Conservation (phyloP, 768 basidiomycete species). For the Russula compacta region DNA sequence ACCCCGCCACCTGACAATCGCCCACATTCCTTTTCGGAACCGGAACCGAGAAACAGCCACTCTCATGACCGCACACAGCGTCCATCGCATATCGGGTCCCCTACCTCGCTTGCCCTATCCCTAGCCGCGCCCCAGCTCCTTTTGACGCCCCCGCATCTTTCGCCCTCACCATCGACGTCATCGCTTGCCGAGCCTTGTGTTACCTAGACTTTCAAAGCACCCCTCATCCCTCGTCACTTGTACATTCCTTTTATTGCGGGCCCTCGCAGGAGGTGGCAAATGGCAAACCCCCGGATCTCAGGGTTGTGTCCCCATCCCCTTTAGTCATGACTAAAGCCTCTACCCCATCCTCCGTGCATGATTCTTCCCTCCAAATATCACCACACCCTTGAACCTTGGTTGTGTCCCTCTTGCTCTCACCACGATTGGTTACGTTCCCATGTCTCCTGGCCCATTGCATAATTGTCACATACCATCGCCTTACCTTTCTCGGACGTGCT, state of each 20-base stretch:
- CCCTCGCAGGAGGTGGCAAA: not conserved
- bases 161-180: slow-evolving; percentile 41
- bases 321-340: not conserved
- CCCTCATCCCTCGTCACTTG: slow-evolving; percentile 26
- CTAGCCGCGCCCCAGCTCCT: slow-evolving; percentile 28
- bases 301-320: not conserved
- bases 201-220: slow-evolving; percentile 21
- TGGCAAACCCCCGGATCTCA: not conserved
- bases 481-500: not conserved
- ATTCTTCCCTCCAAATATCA: not conserved
- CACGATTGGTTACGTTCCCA: not conserved
- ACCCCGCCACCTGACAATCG: too few species aligned
- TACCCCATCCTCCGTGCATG: not conserved
- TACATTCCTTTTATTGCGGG: not conserved
- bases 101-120: not conserved
- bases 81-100: slow-evolving; percentile 25
- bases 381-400: not conserved
- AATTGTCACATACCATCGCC: not conserved
- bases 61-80: slow-evolving; percentile 8
- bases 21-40: not conserved
- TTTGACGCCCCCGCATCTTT: slow-evolving; percentile 28
- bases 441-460: not conserved
- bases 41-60: not conserved
- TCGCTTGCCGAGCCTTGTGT: slow-evolving; percentile 29
- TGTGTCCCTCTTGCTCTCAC: not conserved